Evolutionary conservation across 1,284 basidiomycete genomes (phyloP), one percentile per base, ranked within the genome.

Genomic region (Sparassis latifolia): DNA sequence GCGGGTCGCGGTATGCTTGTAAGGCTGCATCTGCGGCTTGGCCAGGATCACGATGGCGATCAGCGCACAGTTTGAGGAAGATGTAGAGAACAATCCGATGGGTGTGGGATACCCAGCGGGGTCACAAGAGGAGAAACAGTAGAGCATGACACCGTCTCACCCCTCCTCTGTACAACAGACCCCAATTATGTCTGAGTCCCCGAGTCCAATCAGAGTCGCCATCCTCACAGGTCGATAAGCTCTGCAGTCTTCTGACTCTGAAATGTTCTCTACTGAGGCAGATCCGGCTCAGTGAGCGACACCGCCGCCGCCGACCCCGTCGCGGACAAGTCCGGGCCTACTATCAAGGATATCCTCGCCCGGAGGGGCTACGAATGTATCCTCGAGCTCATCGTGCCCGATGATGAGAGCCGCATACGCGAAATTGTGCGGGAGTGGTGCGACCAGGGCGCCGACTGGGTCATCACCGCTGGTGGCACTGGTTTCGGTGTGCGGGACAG

Each of bases 391-490:
- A 69, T 76, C 57, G 83, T 89, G 0, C 75, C 86, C 38, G 89
- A 92, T 60, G 82, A 89, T 44, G 66, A 76, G 44, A 55, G 60
- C 0, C 62, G 62, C 39, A 87, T 92, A 44, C 72, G 70, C 31
- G 59, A 64, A 5, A 64, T 65, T 5, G 70, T 90, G 9, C 67
- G 65, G 46, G 59, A 61, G 6, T 83, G 80, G 75, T 70, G 66
- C 39, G 62, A 66, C 2, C 61, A 69, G 2, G 61, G 70, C 12
- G 65, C 82, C n/a, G 84, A 89, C 62, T 82, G 81, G 77, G 75
- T 91, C 53, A 70, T 94, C 52, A 90, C 89, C 3, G 89, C 86
- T 0, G 92, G 92, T 7, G 92, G 92, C 2, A 95, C 92, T 0
- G 92, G 92, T 3, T 92, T 93, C 61, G 87, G 90, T 2, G 70